Base-by-base conservation (phyloP, 2,329 filamentous ascomycete genomes). In the Penicillium glabrum region DNA sequence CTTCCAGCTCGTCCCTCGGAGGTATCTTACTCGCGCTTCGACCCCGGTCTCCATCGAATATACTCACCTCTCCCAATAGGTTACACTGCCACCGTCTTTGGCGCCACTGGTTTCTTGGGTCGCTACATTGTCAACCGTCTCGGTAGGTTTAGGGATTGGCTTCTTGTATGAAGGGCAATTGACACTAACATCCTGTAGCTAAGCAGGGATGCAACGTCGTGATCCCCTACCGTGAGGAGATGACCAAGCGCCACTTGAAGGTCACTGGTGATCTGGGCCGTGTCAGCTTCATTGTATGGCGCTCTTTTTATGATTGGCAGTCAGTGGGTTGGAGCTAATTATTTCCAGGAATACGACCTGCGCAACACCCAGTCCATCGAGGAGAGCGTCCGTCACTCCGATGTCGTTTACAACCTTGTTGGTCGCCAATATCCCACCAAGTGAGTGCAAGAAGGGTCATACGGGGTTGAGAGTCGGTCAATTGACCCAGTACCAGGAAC, bases 91-190 rank as follows among this genome's bases (percentile, higher is more conserved):
- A 99, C 95, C 57, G 93, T 99, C 69, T 99, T 99, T 79, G 95
- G 95, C 78, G 95, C 95, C 71, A 97, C 93, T 60, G 95, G 95
- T 63, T 93, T 96, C 76, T 81, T 99, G 54, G 95, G 95, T 73
- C 88, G 95, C 73, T 99, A 99, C 77, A 96, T 99, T 73, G 95
- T 99, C 73, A 96, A 97, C 80, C 86, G 91, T 75, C 84, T 99
- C 73, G 92, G 92, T 88, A 81, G 61, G 79, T 69, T n/a, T 13
- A 3, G 14, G 26, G 26, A 37, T 19, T 33, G n/a, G 8, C 7
- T 26, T 2, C n/a, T 19, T 35, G 21, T 26, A 14, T 16, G 4
- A 29, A 46, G 19, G 19, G 23, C 23, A 44, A 24, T 60, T 43
- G 56, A 45, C n/a, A 57, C 63, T 67, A 56, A 77, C 65, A 55